Conservation (phyloP, 345 rosid species). For the Eucalyptus regnans region DNA sequence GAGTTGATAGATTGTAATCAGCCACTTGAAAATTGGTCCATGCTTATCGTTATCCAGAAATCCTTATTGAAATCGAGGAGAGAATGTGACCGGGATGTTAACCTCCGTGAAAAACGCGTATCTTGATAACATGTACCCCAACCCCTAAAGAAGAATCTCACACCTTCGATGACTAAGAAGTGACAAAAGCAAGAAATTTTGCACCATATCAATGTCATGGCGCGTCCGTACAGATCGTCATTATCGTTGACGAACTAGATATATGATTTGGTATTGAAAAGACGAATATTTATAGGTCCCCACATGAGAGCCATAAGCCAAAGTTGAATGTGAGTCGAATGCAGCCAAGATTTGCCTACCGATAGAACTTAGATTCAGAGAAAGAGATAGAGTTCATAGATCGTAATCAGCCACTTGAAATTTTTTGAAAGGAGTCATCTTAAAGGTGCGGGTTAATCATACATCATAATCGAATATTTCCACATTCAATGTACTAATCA, state of each 20-base stretch:
- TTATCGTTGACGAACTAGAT: not conserved
- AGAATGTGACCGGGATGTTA: not conserved
- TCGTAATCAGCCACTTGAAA: not conserved
- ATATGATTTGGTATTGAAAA: not conserved
- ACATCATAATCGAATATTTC: not conserved
- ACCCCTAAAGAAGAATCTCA: not conserved
- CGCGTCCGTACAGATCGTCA: fast-evolving
- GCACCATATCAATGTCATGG: fast-evolving
- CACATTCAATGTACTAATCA: not conserved
- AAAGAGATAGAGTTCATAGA: not conserved
- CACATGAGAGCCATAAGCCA: fast-evolving
- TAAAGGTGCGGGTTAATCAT: not conserved
- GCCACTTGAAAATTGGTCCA: no score
- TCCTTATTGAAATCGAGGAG: not conserved
- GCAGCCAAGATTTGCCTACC: not conserved
- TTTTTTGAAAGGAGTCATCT: not conserved
- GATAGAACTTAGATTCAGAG: not conserved
- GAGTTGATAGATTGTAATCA: not conserved
- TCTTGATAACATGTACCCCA: not conserved
- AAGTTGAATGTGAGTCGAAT: not conserved
- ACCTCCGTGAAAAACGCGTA: not conserved
- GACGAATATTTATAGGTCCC: not conserved
- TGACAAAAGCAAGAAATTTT: not conserved
- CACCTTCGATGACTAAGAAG: not conserved
- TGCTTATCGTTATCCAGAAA: no score